Base-by-base conservation (phyloP, 495 filamentous ascomycete species). In the Rhypophila decipiens region DNA sequence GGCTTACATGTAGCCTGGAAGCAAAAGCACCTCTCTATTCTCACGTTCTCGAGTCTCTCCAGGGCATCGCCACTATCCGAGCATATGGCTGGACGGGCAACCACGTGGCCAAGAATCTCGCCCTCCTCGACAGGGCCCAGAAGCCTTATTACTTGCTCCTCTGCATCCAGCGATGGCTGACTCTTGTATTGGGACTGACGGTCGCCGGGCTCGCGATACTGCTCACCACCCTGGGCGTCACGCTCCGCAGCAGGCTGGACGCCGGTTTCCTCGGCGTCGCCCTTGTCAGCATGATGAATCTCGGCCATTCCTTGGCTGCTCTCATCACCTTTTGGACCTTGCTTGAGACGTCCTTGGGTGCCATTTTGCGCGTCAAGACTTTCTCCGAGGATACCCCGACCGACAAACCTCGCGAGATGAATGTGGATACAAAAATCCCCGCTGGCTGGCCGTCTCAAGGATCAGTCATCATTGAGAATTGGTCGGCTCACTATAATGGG, bases 11-110 rank as follows among this genome's bases (percentile, higher is more conserved):
- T 19, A 46, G 43, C 5, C 23, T 46, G 29, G 43, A 46, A 37
- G 43, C 43, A 36, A 46, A 46, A 37, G 43, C 43, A n/a, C 43
- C 43, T n/a, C 31, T 46, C 2, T 46, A 46, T 37, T 46, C 43
- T n/a, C 45, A 46, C 19, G 29, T 46, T 13, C 31, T 46, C n/a
- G 43, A 46, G 23, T 46, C 43, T 5, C 43, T 46, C 19, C 27
- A 46, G 8, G 43, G 43, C 9, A 46, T 46, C 11, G 33, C 33
- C 31, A 46, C 27, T 31, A 46, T 46, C 33, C 43, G 43, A 4
- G 43, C 43, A 17, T 46, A 46, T 35, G 43, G 43, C 3, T 46
- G 43, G 43, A 17, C 13, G 10, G 27, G 12, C 29, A 37, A 17
- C 23, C 35, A 46, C 43, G 23, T 37, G 17, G 18, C 15, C 3